phyloP scores from a whole-genome alignment of 148 eudicot species.

The Chenopodium quinoa region DNA sequence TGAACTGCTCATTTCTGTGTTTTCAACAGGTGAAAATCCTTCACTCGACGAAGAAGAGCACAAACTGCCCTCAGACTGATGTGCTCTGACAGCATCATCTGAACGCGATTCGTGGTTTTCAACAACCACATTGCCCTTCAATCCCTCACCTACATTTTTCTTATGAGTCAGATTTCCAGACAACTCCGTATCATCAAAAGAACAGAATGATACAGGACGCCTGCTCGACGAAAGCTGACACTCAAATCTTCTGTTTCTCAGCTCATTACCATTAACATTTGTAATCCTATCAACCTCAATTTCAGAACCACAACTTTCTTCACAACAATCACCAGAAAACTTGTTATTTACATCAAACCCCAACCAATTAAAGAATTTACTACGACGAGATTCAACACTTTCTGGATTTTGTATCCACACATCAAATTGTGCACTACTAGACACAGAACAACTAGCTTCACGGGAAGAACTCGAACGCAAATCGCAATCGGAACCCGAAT shows the following conservation, averaged over 20 bases:
- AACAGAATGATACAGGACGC: conserved; percentile 43
- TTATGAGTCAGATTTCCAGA: conserved; percentile 25
- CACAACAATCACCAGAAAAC: conserved; percentile 23
- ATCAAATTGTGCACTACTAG: conserved; percentile 45
- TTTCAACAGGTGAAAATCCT: conserved; percentile 22
- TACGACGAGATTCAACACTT: conserved; percentile 73
- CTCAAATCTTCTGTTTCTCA: conserved; percentile 36
- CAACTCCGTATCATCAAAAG: conserved; percentile 32
- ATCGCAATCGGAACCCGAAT: conserved; percentile 30
- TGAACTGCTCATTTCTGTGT: conserved; percentile 21
- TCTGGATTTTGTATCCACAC: conserved; percentile 59
- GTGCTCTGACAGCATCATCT: conserved; percentile 12
- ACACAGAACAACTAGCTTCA: conserved; percentile 22
- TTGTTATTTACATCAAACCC: conserved; percentile 45
- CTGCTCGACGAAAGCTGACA: conserved; percentile 48
- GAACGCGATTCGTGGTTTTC: conserved; percentile 16
- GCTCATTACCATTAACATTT: conserved; percentile 39
- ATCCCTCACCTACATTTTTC: conserved; percentile 24
- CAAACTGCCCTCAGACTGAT: conserved; percentile 27
- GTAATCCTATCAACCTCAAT: conserved; percentile 35
- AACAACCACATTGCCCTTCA: conserved; percentile 27
- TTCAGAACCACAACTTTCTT: conserved; percentile 26
- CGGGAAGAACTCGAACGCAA: conserved; percentile 11
- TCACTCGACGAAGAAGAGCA: conserved; percentile 34
- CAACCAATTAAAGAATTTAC: conserved; percentile 61